Evolutionary conservation across 805 yeast genomes (phyloP), one percentile per base, ranked within the genome.

Genomic region (Sungouiella thailandica): DNA sequence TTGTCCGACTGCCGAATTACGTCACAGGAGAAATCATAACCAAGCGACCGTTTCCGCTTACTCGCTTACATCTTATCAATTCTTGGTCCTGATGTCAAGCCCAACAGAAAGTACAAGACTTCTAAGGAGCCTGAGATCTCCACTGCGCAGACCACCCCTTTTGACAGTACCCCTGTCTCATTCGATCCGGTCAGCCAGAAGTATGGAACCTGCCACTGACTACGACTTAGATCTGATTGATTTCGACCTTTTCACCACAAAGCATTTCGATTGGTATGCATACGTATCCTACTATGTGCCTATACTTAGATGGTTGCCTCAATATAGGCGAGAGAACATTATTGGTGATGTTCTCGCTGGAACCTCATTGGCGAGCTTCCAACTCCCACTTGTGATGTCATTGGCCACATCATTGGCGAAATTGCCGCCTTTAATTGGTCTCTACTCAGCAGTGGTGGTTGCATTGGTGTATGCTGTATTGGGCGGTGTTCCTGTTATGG

Each of bases 401-500:
- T 83, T 83, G 50, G 93, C 96, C 3, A 80, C 86, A 0, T 80
- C 94, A 0, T 66, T 88, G 28, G 94, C 95, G 2, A 86, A 80
- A 47, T 80, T 86, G 9, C 90, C 93, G 8, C 85, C 95, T 0
- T 57, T 82, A 2, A 76, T 83, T 43, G 96, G 96, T 0, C 64
- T 89, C 7, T 74, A 80, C 43, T 85, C 88, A 0, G 68, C 87
- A 30, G 79, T 85, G 1, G 65, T 83, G 3, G 86, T 93, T 0
- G 94, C 96, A 0, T 60, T 82, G n/a, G 60, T 84, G 6, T 88
- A 88, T 53, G 70, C 86, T 5, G 40, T 87, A 3, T 67, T 87
- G 39, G 96, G 96, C 0, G 75, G 93, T 0, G 94, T 87, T 1
- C 96, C 96, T 0, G 81, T 80, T 39, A 76, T 88, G 82, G 78